phyloP scores from a whole-genome alignment of 192 early-diverging fungal species.

The Funneliformis geosporum region DNA sequence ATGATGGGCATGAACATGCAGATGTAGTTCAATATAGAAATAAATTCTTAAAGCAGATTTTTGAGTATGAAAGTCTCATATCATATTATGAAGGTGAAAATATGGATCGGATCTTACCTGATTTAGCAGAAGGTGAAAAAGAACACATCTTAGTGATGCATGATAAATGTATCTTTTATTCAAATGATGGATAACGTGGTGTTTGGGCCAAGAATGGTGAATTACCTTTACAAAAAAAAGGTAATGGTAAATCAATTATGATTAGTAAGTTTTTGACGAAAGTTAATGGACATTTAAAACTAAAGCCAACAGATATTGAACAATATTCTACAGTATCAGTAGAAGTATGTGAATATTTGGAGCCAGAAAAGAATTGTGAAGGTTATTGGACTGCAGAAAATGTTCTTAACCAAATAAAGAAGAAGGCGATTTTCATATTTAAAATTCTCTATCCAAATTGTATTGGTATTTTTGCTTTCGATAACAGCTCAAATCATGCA shows the following conservation, averaged over 20 bases:
- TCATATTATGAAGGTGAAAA: conserved; percentile 8
- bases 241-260: not conserved
- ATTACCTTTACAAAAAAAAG: not conserved
- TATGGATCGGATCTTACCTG: conserved; percentile 5
- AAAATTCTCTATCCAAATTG: conserved; percentile 15
- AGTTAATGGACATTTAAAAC: not conserved
- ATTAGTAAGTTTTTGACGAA: conserved; percentile 7
- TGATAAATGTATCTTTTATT: no score
- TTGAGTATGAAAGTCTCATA: conserved; percentile 13
- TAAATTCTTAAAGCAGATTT: not conserved
- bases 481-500: not conserved
- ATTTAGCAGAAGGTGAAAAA: conserved; percentile 4
- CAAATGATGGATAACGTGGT: not conserved
- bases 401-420: conserved; percentile 19
- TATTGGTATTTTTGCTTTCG: conserved; percentile 25
- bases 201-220: not conserved
- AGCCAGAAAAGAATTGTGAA: not conserved
- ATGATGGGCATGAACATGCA: not conserved
- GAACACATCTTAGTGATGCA: not conserved
- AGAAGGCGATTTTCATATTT: conserved; percentile 22
- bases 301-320: not conserved
- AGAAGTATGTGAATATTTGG: not conserved
- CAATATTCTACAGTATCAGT: not conserved
- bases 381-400: conserved; percentile 20
- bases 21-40: conserved; percentile 9